Percentiles rank a stretch among this genome's conserved stretches.
These are phyloP conservation scores for Lagenaria siceraria DNA, from an alignment of 306 rosid genomes.

Conservation along the genomic window DNA sequence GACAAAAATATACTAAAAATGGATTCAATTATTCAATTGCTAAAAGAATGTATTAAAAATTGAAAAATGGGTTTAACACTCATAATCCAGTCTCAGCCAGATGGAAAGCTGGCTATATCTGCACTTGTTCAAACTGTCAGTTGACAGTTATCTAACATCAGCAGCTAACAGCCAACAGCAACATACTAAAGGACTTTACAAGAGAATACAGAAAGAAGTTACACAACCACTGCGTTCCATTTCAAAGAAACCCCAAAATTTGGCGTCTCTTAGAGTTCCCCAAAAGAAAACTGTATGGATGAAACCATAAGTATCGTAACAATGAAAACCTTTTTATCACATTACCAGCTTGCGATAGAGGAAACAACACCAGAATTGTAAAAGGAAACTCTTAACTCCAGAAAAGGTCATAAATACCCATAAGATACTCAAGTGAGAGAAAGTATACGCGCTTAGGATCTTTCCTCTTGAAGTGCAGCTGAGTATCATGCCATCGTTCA, in stretches of 20 bases:
- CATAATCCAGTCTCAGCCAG: background rate
- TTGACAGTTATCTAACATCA: background rate
- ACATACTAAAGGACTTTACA: background rate
- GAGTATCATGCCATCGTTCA: conserved; percentile 61
- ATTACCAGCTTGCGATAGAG: background rate
- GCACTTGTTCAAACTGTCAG: background rate
- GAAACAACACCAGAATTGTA: background rate
- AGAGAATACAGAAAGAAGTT: background rate
- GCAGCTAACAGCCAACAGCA: background rate
- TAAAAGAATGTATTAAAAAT: background rate
- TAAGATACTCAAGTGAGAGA: conserved; percentile 72
- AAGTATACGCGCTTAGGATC: conserved; percentile 65
- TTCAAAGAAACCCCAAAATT: background rate
- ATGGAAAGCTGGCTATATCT: background rate
- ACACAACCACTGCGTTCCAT: background rate
- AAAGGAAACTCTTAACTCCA: background rate
- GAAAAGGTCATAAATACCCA: conserved; percentile 37
- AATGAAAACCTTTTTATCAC: background rate
- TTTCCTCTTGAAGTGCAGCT: conserved; percentile 48
- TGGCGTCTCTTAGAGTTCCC: background rate
- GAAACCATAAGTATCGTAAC: background rate
- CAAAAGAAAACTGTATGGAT: too few species aligned
- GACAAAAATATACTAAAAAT: background rate
- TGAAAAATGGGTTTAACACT: background rate
- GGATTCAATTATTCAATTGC: background rate